Evolutionary conservation across 495 filamentous ascomycete species (phyloP), one percentile per base, ranked within the genome.

Genomic region (Immersiella caudata): DNA sequence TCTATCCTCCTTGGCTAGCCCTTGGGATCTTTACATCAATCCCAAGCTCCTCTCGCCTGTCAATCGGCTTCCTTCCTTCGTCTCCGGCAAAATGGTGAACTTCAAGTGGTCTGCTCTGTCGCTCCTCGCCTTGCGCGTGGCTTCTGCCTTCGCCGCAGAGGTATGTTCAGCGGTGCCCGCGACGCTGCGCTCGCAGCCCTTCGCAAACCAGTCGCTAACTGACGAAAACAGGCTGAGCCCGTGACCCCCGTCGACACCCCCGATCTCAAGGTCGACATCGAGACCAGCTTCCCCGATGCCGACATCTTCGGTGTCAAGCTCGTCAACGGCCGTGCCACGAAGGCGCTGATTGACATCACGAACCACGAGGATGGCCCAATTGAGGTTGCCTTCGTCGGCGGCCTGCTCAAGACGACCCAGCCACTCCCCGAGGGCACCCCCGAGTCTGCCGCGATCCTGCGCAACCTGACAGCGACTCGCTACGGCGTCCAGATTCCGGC

Each of bases 271-370:
- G 88, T 96, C 75, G 85, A 88, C 21, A 85, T 95, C 70, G 82
- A 85, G 66, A 88, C 93, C 56, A 86, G 86, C 64, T 99, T 97
- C 86, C 92, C 93, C 52, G 85, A 91, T 35, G 87, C 91, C 75
- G 92, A 95, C 81, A 90, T 97, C 81, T 96, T 97, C 71, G 95
- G 95, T 69, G 87, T 98, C 69, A 97, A 97, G 85, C 88, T 97
- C 63, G 87, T 98, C 81, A 99, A 99, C 76, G 92, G 93, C 74
- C 87, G 89, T 67, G 86, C 93, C n/a, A 97, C 93, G 60, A 85
- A 88, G 76, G 90, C 94, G 6, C 81, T 96, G 35, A 82, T 99
- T 73, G 86, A 90, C 68, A 83, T 97, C 75, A 85, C 84, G 78
- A 99, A 99, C 82, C 83, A 91, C 65, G 95, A 99, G 81, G 85